These are phyloP conservation scores for Linderniella brevidens DNA, from an alignment of 257 asterid genomes.

Conservation along the genomic window DNA sequence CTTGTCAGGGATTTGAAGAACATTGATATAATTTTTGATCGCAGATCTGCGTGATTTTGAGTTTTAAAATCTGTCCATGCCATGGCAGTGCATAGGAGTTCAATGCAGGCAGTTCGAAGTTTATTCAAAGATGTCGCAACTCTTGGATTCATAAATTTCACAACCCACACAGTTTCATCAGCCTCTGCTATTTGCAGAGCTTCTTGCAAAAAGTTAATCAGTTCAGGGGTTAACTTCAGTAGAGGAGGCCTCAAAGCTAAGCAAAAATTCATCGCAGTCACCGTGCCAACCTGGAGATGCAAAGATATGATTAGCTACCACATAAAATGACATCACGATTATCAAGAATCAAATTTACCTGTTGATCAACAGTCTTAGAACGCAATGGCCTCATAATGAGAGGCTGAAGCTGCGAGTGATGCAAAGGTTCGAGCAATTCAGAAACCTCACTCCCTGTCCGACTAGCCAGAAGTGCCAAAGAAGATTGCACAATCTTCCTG, in stretches of 20 bases:
- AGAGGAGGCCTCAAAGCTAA: slow-evolving; percentile 98
- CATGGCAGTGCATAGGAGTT: slow-evolving; percentile 98
- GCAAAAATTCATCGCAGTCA: slow-evolving; percentile 93
- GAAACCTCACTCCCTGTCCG: slow-evolving; percentile 99
- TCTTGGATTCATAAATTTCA: slow-evolving; percentile 86
- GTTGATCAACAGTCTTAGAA: slow-evolving; percentile 92
- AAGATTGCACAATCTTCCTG: slow-evolving; percentile 88
- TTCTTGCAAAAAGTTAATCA: slow-evolving; percentile 86
- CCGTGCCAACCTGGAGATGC: slow-evolving; percentile 74
- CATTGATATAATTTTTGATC: slow-evolving; percentile 91
- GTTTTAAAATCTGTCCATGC: slow-evolving; percentile 99
- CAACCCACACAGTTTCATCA: slow-evolving; percentile 80
- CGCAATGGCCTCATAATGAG: slow-evolving; percentile 82
- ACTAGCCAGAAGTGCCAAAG: slow-evolving; percentile 97
- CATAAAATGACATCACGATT: slow-evolving; percentile 7
- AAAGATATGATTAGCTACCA: slow-evolving; percentile 13
- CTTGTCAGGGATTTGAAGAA: slow-evolving; percentile 96
- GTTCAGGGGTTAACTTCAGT: slow-evolving; percentile 86
- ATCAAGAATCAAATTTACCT: slow-evolving; percentile 34
- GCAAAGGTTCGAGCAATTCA: slow-evolving; percentile 91
- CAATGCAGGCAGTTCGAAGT: slow-evolving; percentile 94
- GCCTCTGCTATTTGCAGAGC: slow-evolving; percentile 97
- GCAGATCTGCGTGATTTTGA: slow-evolving; percentile 84
- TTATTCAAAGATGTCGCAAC: slow-evolving; percentile 78
- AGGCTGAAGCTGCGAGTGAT: slow-evolving; percentile 92